Percentiles rank a stretch among this genome's conserved stretches.
Evolutionary conservation across 1,284 basidiomycete species (phyloP).

Genomic region (Melampsora americana): DNA sequence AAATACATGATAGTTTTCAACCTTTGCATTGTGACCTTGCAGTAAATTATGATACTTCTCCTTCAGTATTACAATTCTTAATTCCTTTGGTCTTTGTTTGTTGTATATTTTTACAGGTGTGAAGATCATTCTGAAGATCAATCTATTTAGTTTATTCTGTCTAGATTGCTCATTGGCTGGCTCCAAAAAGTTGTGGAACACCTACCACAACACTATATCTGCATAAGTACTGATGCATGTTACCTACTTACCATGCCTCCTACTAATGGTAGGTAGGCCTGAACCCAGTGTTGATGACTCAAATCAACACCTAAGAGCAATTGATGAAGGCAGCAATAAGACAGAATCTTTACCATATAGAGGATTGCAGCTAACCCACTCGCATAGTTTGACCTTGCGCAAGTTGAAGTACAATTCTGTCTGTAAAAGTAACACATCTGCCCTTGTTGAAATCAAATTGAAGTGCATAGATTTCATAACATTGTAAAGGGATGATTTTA

Average conservation of each 20-base stretch:
- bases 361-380: constrained; percentile 10
- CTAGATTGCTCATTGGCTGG: constrained; percentile 12
- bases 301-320: constrained; percentile 23
- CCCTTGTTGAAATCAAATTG: neutral
- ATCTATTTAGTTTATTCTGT: too few species aligned
- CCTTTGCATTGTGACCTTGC: too few species aligned
- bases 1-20: too few species aligned
- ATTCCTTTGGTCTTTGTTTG: too few species aligned
- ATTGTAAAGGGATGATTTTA: neutral
- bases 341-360: neutral
- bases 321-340: neutral
- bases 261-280: constrained; percentile 18
- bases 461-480: neutral
- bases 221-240: constrained; percentile 8
- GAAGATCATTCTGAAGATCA: too few species aligned
- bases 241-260: constrained; percentile 28
- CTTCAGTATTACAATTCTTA: too few species aligned
- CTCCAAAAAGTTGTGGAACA: constrained; percentile 30
- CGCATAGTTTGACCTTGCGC: constrained; percentile 20
- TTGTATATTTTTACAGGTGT: too few species aligned
- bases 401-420: neutral
- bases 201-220: constrained; percentile 16
- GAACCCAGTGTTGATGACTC: constrained; percentile 9
- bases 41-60: too few species aligned
- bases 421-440: neutral